These are phyloP conservation scores for Phlebiopsis gigantea DNA, from an alignment of 768 basidiomycete genomes.

Conservation along the genomic window DNA sequence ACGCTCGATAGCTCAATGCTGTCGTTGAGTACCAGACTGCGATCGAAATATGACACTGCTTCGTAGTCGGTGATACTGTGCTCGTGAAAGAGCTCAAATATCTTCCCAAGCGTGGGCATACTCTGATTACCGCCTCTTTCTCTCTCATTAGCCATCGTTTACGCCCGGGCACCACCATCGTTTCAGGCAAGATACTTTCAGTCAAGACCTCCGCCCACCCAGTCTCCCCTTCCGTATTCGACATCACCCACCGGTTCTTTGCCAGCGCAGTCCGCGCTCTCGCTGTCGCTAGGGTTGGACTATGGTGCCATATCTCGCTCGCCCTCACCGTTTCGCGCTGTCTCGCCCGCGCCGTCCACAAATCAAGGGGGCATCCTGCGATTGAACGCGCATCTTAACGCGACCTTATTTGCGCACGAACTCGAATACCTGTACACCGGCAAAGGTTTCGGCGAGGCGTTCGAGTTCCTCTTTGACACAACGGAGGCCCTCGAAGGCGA, in stretches of 20 bases:
- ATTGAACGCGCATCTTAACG: conserved; percentile 63
- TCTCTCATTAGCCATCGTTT: conserved; percentile 68
- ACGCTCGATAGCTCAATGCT: too few relatives aligned
- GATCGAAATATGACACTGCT: too few relatives aligned
- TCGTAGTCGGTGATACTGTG: too few relatives aligned
- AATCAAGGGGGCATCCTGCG: conserved; percentile 47
- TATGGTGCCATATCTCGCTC: conserved; percentile 35
- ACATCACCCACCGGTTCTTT: conserved; percentile 44
- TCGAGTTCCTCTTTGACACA: conserved; percentile 80
- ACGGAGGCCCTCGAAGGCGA: conserved; percentile 38
- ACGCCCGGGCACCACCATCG: conserved; percentile 87
- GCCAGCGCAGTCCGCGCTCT: conserved; percentile 57
- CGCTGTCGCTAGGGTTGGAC: conserved; percentile 45
- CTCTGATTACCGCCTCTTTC: not conserved
- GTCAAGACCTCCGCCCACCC: conserved; percentile 53
- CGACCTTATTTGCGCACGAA: conserved; percentile 81
- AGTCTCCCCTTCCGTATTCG: conserved; percentile 44
- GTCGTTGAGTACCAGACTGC: too few relatives aligned
- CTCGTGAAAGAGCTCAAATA: too few relatives aligned
- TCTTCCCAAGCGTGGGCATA: too few relatives aligned
- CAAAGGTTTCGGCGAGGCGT: conserved; percentile 81
- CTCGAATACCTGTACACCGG: conserved; percentile 95
- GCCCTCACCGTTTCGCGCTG: conserved; percentile 38
- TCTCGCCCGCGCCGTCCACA: conserved; percentile 41
- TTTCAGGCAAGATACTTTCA: conserved; percentile 90